Evolutionary conservation across 1,284 basidiomycete genomes (phyloP).

Genomic region (Termitomyces sp.): DNA sequence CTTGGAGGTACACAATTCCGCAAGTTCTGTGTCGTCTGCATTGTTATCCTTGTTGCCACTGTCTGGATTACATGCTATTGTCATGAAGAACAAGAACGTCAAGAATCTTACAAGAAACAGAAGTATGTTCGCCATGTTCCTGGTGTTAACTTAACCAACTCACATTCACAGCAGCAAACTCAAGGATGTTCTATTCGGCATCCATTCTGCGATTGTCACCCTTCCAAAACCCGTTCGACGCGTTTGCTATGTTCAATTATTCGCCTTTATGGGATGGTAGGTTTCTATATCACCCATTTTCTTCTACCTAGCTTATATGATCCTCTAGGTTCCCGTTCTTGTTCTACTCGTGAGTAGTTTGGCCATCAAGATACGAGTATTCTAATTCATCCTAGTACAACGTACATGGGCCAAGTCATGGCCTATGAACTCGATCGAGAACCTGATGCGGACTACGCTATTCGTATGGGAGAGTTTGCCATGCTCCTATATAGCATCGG

Average conservation of each 20-base stretch:
- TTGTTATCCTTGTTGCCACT: conserved; percentile 73
- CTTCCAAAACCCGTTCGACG: conserved; percentile 80
- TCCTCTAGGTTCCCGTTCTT: conserved; percentile 82
- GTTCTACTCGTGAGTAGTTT: conserved; percentile 72
- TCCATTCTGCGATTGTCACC: conserved; percentile 65
- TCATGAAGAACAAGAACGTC: conserved; percentile 71
- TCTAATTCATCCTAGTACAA: conserved; percentile 51
- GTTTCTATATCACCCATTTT: conserved; percentile 22
- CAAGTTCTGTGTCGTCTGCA: conserved; percentile 87
- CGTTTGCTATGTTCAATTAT: conserved; percentile 88
- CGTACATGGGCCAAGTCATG: conserved; percentile 90
- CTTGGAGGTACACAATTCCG: conserved; percentile 95
- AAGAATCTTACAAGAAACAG: conserved; percentile 33
- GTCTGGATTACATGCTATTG: conserved; percentile 85
- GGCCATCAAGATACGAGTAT: conserved; percentile 7
- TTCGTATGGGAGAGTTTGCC: conserved; percentile 82
- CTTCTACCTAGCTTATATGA: conserved; percentile 1
- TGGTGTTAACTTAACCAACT: neutral
- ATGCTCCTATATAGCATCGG: conserved; percentile 88
- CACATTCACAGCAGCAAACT: conserved; percentile 35
- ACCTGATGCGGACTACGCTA: conserved; percentile 78
- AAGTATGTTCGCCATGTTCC: neutral
- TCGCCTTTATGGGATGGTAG: conserved; percentile 89
- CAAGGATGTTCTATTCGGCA: conserved; percentile 69
- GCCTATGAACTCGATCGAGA: conserved; percentile 67